Evolutionary conservation across 2,329 filamentous ascomycete genomes (phyloP).

Genomic region (Penicillium capsulatum): DNA sequence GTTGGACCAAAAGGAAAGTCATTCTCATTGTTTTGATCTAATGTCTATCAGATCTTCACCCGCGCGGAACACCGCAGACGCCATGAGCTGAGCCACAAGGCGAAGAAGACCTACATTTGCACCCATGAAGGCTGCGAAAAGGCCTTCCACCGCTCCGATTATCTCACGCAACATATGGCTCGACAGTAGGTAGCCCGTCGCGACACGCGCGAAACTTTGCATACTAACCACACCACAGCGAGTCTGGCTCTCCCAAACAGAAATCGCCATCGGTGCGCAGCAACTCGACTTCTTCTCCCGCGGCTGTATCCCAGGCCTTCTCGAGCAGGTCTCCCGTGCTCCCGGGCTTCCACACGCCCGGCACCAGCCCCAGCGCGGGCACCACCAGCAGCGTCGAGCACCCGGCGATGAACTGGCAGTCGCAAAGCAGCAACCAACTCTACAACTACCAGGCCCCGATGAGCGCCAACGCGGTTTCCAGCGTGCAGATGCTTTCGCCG

Average conservation of each 20-base stretch:
- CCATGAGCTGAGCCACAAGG: constrained; percentile 49
- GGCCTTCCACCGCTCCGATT: constrained; percentile 46
- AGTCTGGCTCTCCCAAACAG: background rate
- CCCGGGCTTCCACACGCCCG: constrained; percentile 2
- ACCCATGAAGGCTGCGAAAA: constrained; percentile 43
- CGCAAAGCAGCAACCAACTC: background rate
- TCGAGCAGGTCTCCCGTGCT: background rate
- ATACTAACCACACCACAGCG: constrained; percentile 1
- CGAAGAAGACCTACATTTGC: constrained; percentile 43
- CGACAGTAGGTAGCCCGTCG: constrained; percentile 41
- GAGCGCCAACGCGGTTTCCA: background rate
- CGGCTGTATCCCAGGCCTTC: background rate
- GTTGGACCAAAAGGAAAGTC: constrained; percentile 10
- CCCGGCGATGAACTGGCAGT: background rate
- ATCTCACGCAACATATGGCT: constrained; percentile 47
- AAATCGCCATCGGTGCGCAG: constrained; percentile 3
- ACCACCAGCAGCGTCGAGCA: background rate
- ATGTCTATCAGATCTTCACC: constrained; percentile 42
- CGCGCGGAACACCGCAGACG: constrained; percentile 47
- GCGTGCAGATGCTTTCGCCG: background rate
- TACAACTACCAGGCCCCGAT: constrained; percentile 2
- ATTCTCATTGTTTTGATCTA: no score
- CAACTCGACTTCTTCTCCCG: constrained; percentile 7
- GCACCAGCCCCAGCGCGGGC: background rate
- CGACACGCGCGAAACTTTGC: no score